These are phyloP conservation scores for Apiospora saccharicola DNA, from an alignment of 2,329 filamentous ascomycete species.

Conservation along the genomic window DNA sequence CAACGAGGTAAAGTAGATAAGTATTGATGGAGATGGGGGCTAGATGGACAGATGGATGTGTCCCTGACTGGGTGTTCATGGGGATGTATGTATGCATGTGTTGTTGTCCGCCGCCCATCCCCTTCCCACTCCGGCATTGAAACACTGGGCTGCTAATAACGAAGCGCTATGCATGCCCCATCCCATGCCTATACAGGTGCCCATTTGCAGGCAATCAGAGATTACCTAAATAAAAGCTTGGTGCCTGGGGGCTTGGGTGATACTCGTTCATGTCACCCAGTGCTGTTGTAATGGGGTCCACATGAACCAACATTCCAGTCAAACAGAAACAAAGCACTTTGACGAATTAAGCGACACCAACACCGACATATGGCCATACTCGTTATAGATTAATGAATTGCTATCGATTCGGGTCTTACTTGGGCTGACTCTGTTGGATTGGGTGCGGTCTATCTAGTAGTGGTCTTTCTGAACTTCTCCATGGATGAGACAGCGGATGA, in stretches of 20 bases:
- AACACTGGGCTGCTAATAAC: not conserved
- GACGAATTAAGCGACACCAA: not conserved
- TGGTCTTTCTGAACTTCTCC: not conserved
- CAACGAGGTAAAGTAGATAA: too few relatives aligned
- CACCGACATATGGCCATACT: not conserved
- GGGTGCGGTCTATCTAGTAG: not conserved
- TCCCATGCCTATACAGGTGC: not conserved
- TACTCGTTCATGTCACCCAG: constrained; percentile 19
- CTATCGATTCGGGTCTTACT: not conserved
- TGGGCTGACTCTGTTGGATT: not conserved
- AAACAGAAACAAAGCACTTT: constrained; percentile 19
- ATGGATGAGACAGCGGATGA: constrained; percentile 11
- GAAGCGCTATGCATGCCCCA: not conserved
- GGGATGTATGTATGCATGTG: constrained; percentile 9
- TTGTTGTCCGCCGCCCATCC: not conserved
- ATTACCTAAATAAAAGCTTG: constrained; percentile 16
- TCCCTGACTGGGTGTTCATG: constrained; percentile 7
- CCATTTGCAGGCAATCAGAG: constrained; percentile 14
- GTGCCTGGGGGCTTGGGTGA: not conserved
- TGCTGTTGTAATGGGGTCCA: constrained; percentile 1
- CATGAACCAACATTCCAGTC: constrained; percentile 9
- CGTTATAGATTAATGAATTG: not conserved
- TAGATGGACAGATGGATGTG: not conserved
- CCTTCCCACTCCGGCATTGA: constrained; percentile 5
- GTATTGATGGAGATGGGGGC: not conserved